A percentile compares a stretch with the other conserved stretches of the same genome.
These are phyloP conservation scores for Flaveria sonorensis DNA, from an alignment of 129 eudicot species.

Conservation along the genomic window DNA sequence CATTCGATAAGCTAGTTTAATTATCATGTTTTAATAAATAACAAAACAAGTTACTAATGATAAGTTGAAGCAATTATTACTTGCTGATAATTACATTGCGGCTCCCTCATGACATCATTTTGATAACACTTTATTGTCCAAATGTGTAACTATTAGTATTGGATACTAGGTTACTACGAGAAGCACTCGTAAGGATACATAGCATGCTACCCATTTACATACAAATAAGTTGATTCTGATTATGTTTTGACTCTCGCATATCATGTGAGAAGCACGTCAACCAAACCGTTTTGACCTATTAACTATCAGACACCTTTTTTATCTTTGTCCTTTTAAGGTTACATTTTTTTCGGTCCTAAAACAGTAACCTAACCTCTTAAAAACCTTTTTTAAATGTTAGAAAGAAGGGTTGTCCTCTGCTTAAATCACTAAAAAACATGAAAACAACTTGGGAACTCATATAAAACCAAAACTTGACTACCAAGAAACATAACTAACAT, in stretches of 20 bases:
- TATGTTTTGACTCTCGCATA: not conserved
- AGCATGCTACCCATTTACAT: not conserved
- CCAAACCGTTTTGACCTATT: not conserved
- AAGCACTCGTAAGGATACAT: not conserved
- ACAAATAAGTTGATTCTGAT: not conserved
- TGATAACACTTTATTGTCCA: too few relatives aligned
- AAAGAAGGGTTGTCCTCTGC: not conserved
- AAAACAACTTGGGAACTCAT: not conserved
- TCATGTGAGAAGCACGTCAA: not conserved
- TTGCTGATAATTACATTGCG: too few relatives aligned
- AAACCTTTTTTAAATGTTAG: not conserved
- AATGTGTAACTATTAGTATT: too few relatives aligned
- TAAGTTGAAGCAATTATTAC: too few relatives aligned
- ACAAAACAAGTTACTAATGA: too few relatives aligned
- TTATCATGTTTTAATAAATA: too few relatives aligned
- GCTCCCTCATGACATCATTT: too few relatives aligned
- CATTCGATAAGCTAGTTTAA: too few relatives aligned
- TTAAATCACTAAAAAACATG: not conserved
- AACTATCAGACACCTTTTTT: too few relatives aligned
- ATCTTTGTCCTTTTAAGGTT: too few relatives aligned
- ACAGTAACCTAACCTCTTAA: not conserved
- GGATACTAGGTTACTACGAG: not conserved
- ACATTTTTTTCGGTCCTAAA: not conserved
- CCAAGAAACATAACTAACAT: constrained; percentile 16
- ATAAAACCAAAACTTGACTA: constrained; percentile 30